Percentiles rank a stretch among this genome's conserved stretches.
These are phyloP conservation scores for Gryganskiella cystojenkinii DNA, from an alignment of 192 early-diverging fungal species.

Conservation along the genomic window DNA sequence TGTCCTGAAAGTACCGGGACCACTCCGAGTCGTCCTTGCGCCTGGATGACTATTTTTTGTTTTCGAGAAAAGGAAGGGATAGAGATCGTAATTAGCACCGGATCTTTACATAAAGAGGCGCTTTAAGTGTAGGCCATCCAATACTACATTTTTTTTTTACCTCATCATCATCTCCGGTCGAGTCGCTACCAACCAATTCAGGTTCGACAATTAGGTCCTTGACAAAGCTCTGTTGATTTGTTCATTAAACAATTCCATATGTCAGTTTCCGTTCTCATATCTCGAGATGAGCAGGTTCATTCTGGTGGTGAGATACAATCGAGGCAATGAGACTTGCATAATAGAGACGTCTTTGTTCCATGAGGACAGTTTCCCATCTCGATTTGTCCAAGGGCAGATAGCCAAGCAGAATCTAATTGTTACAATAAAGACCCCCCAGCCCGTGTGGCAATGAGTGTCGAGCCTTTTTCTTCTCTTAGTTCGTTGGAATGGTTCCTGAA, in stretches of 20 bases:
- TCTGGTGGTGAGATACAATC: neutral
- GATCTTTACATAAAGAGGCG: too few species aligned
- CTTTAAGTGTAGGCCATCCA: too few species aligned
- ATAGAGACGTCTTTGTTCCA: slow-evolving; percentile 64
- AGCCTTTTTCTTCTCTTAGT: too few species aligned
- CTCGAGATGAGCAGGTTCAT: neutral
- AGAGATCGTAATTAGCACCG: too few species aligned
- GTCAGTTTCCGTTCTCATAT: too few species aligned
- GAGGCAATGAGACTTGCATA: slow-evolving; percentile 57
- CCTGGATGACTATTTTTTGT: slow-evolving; percentile 52
- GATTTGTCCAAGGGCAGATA: slow-evolving; percentile 75
- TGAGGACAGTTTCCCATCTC: slow-evolving; percentile 61
- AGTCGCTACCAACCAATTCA: slow-evolving; percentile 45
- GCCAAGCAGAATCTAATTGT: slow-evolving; percentile 61
- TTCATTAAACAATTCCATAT: too few species aligned
- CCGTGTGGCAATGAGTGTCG: too few species aligned
- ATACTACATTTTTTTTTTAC: slow-evolving; percentile 25
- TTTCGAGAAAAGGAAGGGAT: slow-evolving; percentile 1
- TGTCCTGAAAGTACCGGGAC: slow-evolving; percentile 71
- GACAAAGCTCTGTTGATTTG: slow-evolving; percentile 60
- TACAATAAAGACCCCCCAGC: too few species aligned
- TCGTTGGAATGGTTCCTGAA: too few species aligned
- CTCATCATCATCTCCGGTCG: slow-evolving; percentile 45
- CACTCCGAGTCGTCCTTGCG: slow-evolving; percentile 65
- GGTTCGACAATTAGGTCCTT: slow-evolving; percentile 72